Evolutionary conservation across 768 basidiomycete species (phyloP).

Genomic region (Bullera alba): DNA sequence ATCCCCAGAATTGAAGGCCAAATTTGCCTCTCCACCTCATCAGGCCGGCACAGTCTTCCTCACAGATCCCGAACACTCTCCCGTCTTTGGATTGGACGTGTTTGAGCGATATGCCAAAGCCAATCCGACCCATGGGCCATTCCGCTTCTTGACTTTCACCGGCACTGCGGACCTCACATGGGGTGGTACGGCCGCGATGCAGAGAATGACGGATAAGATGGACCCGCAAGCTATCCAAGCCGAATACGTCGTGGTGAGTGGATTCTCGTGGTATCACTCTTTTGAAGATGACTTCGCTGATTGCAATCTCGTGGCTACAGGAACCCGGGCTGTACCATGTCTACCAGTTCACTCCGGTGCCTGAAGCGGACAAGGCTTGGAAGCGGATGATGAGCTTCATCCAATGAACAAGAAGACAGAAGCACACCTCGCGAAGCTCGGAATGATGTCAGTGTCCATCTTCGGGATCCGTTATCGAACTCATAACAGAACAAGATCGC

Average conservation of each 20-base stretch:
- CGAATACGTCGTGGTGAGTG: conserved; percentile 14
- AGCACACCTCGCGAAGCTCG: too few species aligned
- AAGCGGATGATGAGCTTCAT: not conserved
- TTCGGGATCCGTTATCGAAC: too few species aligned
- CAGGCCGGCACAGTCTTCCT: not conserved
- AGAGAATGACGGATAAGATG: conserved; percentile 2
- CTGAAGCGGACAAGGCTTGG: conserved; percentile 5
- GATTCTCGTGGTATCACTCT: not conserved
- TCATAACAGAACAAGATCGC: too few species aligned
- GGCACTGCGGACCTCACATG: conserved; percentile 16
- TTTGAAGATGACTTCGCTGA: not conserved
- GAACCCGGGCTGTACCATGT: conserved; percentile 20
- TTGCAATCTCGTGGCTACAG: conserved; percentile 2
- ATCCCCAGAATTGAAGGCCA: conserved; percentile 2
- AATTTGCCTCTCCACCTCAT: not conserved
- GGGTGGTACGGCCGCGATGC: conserved; percentile 2
- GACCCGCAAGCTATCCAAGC: conserved; percentile 4
- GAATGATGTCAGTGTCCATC: too few species aligned
- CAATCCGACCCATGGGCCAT: not conserved
- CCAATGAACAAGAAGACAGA: too few species aligned
- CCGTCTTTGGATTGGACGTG: conserved; percentile 7
- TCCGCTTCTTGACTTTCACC: conserved; percentile 6
- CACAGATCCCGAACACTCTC: conserved; percentile 4
- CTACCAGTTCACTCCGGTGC: conserved; percentile 8
- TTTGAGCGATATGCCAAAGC: conserved; percentile 4